Percentiles rank a stretch among this genome's conserved stretches.
These are phyloP conservation scores for Pseudogymnoascus sp. DNA, from an alignment of 2,329 filamentous ascomycete genomes.

Conservation along the genomic window DNA sequence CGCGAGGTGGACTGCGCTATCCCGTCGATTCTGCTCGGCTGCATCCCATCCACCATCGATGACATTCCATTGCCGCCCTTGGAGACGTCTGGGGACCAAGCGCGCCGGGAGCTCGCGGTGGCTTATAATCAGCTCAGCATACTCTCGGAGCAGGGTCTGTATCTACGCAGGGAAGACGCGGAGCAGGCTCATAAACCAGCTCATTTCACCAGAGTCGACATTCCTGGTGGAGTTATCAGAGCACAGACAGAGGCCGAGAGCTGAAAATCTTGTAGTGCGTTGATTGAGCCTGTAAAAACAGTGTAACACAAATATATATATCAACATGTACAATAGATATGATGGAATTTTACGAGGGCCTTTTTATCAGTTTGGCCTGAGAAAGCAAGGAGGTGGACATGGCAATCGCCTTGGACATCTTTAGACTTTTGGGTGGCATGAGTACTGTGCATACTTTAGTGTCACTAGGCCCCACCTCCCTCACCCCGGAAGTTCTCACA, in stretches of 20 bases:
- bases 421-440: neutral
- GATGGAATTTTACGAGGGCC: neutral
- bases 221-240: constrained; percentile 14
- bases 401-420: neutral
- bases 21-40: constrained; percentile 27
- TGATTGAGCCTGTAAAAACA: neutral
- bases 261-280: neutral
- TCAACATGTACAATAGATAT: neutral
- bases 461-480: neutral
- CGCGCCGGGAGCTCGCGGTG: neutral
- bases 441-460: neutral
- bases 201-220: constrained; percentile 6
- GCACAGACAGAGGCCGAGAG: constrained; percentile 13
- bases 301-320: neutral
- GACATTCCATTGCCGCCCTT: constrained; percentile 16
- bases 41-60: constrained; percentile 25
- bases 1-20: constrained; percentile 6
- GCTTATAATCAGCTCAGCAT: constrained; percentile 16
- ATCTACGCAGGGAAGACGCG: neutral
- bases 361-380: neutral
- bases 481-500: neutral
- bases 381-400: neutral
- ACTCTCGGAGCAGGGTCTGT: constrained; percentile 6
- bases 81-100: neutral
- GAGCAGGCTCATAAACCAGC: neutral